Evolutionary conservation across 176 grass and related monocot species (phyloP), one percentile per base, ranked within the genome.

Genomic region (Aegilops tauschii): DNA sequence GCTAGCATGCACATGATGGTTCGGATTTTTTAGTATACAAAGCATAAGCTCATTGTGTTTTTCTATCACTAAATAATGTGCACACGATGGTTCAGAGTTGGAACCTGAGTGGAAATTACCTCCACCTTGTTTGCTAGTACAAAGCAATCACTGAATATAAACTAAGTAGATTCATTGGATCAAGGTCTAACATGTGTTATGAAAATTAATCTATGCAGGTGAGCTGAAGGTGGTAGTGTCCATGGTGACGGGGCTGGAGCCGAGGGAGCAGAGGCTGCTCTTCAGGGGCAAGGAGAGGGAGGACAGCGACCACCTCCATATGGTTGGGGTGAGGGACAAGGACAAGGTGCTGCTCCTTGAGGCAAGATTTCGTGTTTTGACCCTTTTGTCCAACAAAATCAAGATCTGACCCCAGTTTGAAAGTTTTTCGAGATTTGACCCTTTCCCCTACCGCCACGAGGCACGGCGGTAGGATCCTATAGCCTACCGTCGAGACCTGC

Each of bases 221-320:
- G 93, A 98, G 79, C 89, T 98, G 82, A 96, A 98, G 70, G 52
- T 68, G 69, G 42, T 91, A 9, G 21, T 96, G 49, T 89, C 92
- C n/a, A 86, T 94, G 92, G 86, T 82, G 86, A 94, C 93, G 5
- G 92, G 92, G 62, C 76, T 98, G 10, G 90, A 92, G 75, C 92
- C 96, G 0, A 87, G 69, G 78, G 96, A 96, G 86, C 96, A 98
- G 86, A 91, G 96, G 88, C 84, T 98, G 35, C 31, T 98, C 31
- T 98, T 98, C 65, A 94, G 84, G 87, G 96, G 96, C 45, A 98
- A 98, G 79, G 96, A 98, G 87, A 94, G 92, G 69, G 96, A 98
- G 82, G 91, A 98, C 73, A 58, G 30, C 9, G 96, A 96, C 54
- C 78, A 94, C 82, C 93, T 98, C 12, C 96, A 98, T 77, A 98